Evolutionary conservation across 1,284 basidiomycete genomes (phyloP).

Genomic region (Sutorius eximius): DNA sequence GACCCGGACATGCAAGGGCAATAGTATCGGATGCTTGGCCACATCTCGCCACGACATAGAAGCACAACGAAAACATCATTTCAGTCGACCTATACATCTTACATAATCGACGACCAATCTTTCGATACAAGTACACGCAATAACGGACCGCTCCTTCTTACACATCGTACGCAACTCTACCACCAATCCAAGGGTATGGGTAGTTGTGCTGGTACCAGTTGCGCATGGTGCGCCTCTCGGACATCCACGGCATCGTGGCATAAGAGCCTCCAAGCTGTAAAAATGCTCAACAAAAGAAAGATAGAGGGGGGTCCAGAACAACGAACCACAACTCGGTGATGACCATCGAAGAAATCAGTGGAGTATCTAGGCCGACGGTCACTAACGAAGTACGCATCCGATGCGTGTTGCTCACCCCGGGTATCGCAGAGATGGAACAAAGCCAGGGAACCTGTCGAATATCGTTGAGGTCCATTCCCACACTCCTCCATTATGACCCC

Average conservation of each 20-base stretch:
- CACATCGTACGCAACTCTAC: constrained; percentile 70
- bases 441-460: constrained; percentile 76
- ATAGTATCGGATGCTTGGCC: constrained; percentile 57
- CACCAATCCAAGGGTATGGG: constrained; percentile 72
- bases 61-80: background rate
- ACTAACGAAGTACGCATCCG: background rate
- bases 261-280: constrained; percentile 87
- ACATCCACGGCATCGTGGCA: constrained; percentile 80
- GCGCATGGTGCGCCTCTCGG: constrained; percentile 71
- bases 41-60: constrained; percentile 16
- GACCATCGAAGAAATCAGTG: constrained; percentile 86
- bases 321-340: constrained; percentile 81
- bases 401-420: constrained; percentile 57
- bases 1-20: constrained; percentile 62
- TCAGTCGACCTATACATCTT: constrained; percentile 8
- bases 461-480: constrained; percentile 97
- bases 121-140: constrained; percentile 12
- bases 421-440: constrained; percentile 73
- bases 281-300: constrained; percentile 1
- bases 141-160: constrained; percentile 1
- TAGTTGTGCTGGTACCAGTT: constrained; percentile 88
- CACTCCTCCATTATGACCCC: constrained; percentile 90
- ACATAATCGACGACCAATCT: constrained; percentile 13
- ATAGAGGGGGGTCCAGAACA: background rate
- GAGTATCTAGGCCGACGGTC: constrained; percentile 58